Evolutionary conservation across 805 yeast genomes (phyloP).

Genomic region (Priceomyces fermenticarens): DNA sequence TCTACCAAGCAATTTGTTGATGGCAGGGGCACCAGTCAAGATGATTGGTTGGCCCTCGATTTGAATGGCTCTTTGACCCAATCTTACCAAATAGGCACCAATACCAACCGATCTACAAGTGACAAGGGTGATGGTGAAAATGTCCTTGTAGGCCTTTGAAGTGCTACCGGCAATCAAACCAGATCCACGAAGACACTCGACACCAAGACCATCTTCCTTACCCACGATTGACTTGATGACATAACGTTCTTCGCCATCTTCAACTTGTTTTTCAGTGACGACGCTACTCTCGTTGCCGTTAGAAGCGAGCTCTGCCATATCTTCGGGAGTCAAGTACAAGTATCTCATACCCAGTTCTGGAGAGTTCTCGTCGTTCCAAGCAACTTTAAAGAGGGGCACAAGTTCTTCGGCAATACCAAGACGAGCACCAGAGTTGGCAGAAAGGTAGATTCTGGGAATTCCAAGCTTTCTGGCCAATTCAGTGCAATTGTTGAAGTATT

Average conservation of each 20-base stretch:
- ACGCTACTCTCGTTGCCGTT: slow-evolving; percentile 62
- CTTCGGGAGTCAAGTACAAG: slow-evolving; percentile 75
- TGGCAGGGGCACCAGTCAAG: slow-evolving; percentile 98
- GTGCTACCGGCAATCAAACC: slow-evolving; percentile 99
- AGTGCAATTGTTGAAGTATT: slow-evolving; percentile 87
- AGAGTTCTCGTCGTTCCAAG: slow-evolving; percentile 78
- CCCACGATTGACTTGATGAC: slow-evolving; percentile 86
- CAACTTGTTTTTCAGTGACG: slow-evolving; percentile 75
- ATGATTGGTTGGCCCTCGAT: slow-evolving; percentile 98
- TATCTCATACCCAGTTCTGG: slow-evolving; percentile 89
- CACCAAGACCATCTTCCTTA: slow-evolving; percentile 96
- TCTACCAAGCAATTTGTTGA: slow-evolving; percentile 92
- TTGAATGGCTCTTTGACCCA: slow-evolving; percentile 98
- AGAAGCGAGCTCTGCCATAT: slow-evolving; percentile 51
- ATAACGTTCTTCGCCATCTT: slow-evolving; percentile 78
- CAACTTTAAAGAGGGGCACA: slow-evolving; percentile 82
- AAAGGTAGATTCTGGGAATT: slow-evolving; percentile 90
- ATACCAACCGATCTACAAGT: slow-evolving; percentile 99
- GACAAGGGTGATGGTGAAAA: slow-evolving; percentile 94
- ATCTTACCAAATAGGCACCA: slow-evolving; percentile 97
- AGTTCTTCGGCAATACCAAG: slow-evolving; percentile 97
- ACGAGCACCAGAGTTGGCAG: slow-evolving; percentile 99
- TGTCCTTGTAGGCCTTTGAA: slow-evolving; percentile 94
- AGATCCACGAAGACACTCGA: slow-evolving; percentile 96
- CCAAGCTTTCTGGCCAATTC: slow-evolving; percentile 88